Base-by-base conservation (phyloP, 306 rosid genomes). In the Prunus persica region DNA sequence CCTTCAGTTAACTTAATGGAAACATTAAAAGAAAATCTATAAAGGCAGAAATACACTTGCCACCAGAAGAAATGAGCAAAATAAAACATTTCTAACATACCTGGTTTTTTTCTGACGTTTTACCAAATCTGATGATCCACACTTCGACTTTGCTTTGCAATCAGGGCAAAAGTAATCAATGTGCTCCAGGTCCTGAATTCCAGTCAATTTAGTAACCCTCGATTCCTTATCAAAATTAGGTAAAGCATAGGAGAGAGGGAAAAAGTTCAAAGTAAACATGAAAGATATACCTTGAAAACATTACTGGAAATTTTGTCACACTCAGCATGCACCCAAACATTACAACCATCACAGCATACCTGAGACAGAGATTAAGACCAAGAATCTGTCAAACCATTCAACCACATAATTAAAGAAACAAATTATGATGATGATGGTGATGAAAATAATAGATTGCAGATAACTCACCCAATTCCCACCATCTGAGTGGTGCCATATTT, bases 261-360 rank as follows among this genome's bases (percentile, higher is more conserved):
- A 47, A 71, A 66, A 38, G 34, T 38, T 8, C 61, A 79, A 57
- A 72, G 73, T n/a, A 80, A 79, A 30, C 70, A 67, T 49, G 43
- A 67, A 28, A 69, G 34, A 56, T 47, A 60, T 28, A 95, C 99
- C 99, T 92, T 91, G 66, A 95, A 82, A 69, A 84, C 82, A 74
- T 84, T 66, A 63, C 83, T 54, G 49, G 97, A 82, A 50, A 92
- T 91, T 74, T 86, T 84, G 74, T 80, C 99, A 60, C 99, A 95
- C 80, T 92, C 97, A 6, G 97, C 97, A 83, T 95, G 99, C 76
- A 95, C 97, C 99, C 97, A 95, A 73, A 95, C 99, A 74, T 92
- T 88, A 84, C 99, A 95, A 76, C 97, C 91, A 82, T 95, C 99
- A 80, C 99, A 95, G 75, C 96, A 90, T 47, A 95, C 97, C 99